Conservation (phyloP, 129 eudicot genomes). For the Chrysanthemum lavandulifolium region DNA sequence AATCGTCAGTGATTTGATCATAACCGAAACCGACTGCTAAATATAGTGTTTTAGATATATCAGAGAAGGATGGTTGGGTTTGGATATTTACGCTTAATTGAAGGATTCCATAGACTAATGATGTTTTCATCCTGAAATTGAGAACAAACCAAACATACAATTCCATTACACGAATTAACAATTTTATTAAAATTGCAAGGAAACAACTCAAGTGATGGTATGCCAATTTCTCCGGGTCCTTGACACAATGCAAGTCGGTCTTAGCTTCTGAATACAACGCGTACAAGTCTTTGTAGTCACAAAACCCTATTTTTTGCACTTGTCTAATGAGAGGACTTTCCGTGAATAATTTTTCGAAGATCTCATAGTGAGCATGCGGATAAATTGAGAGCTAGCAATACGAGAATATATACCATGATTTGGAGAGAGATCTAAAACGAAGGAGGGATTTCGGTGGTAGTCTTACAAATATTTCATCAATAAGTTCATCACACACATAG, state of each 20-base stretch:
- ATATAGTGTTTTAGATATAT: not conserved
- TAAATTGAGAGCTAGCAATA: not conserved
- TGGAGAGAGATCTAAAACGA: too few species aligned
- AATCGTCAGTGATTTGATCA: not conserved
- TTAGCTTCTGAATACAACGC: not conserved
- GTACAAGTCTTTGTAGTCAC: not conserved
- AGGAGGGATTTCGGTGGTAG: too few species aligned
- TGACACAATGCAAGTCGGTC: not conserved
- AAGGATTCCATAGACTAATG: not conserved
- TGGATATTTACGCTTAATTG: not conserved
- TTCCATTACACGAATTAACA: not conserved
- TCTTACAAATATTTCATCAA: too few species aligned
- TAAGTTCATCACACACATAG: too few species aligned
- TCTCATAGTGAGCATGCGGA: not conserved
- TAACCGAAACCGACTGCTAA: not conserved
- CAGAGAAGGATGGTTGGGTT: not conserved
- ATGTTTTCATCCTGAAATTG: too few species aligned
- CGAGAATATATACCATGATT: too few species aligned
- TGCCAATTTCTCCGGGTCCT: not conserved
- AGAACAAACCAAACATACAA: not conserved
- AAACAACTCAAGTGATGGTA: not conserved
- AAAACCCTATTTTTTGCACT: not conserved
- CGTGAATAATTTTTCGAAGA: not conserved
- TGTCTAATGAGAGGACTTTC: not conserved
- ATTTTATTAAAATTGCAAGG: not conserved